Conservation (phyloP, 768 basidiomycete species). For the Amanita subjunquillea region DNA sequence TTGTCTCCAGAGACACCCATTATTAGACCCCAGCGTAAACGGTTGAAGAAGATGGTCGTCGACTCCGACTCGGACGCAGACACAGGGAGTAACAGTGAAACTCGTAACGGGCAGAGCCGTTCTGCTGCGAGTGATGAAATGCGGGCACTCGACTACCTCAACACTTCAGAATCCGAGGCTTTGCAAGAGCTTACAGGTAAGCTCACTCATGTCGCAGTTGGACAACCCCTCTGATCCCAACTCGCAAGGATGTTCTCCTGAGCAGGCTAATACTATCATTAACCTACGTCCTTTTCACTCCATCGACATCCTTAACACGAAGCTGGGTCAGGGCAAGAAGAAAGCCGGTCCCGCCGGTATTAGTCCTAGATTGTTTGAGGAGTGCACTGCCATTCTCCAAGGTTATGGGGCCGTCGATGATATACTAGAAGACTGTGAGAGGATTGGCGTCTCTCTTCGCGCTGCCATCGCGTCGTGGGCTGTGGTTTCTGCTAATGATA, state of each 20-base stretch:
- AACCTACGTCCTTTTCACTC: conserved; percentile 72
- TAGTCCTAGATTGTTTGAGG: conserved; percentile 84
- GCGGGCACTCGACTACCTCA: conserved; percentile 61
- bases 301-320: conserved; percentile 62
- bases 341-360: conserved; percentile 76
- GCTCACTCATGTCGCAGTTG: conserved; percentile 10
- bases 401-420: conserved; percentile 85
- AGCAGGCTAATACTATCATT: conserved; percentile 75
- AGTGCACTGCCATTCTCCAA: conserved; percentile 73
- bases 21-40: conserved; percentile 34
- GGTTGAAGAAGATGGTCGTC: conserved; percentile 49
- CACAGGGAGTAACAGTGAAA: conserved; percentile 34
- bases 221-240: conserved; percentile 2
- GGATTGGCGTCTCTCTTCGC: conserved; percentile 67
- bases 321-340: conserved; percentile 81
- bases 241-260: conserved; percentile 57
- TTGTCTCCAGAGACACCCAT: conserved; percentile 21
- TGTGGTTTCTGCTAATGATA: conserved; percentile 21
- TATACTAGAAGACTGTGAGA: conserved; percentile 82
- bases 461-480: conserved; percentile 76
- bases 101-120: conserved; percentile 18
- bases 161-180: conserved; percentile 47
- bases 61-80: conserved; percentile 59
- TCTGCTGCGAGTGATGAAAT: conserved; percentile 30
- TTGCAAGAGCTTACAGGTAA: conserved; percentile 70